phyloP scores from a whole-genome alignment of 148 eudicot genomes.

The Mesembryanthemum crystallinum region DNA sequence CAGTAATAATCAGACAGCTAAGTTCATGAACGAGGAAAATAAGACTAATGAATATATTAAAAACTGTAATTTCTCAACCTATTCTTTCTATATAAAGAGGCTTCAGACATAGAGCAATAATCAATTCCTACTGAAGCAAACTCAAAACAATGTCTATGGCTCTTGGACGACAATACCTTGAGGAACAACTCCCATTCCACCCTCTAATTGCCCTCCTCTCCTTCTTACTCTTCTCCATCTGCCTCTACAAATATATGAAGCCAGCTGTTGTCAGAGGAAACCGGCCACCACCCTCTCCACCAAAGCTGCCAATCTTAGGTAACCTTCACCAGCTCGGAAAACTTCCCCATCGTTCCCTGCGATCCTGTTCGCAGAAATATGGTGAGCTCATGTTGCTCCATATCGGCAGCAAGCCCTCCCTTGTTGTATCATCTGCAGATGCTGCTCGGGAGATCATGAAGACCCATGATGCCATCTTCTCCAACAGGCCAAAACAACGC shows the following conservation, averaged over 20 bases:
- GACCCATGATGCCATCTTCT: conserved; percentile 47
- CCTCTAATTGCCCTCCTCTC: background rate
- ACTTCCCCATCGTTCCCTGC: conserved; percentile 37
- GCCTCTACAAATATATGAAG: too few relatives aligned
- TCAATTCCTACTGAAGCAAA: background rate
- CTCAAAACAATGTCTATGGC: background rate
- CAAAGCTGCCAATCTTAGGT: conserved; percentile 54
- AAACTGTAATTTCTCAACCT: too few relatives aligned
- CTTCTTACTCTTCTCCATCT: background rate
- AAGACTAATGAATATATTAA: too few relatives aligned
- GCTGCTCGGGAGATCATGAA: conserved; percentile 37
- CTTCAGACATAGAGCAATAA: too few relatives aligned
- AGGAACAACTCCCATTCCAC: background rate
- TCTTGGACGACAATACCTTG: background rate
- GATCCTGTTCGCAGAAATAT: conserved; percentile 22
- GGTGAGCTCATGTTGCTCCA: conserved; percentile 51
- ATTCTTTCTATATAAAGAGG: too few relatives aligned
- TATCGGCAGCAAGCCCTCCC: conserved; percentile 38
- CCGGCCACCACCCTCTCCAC: conserved; percentile 57
- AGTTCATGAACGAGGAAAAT: too few relatives aligned
- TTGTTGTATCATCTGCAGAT: conserved; percentile 31
- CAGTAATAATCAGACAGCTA: too few relatives aligned
- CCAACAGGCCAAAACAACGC: conserved; percentile 23
- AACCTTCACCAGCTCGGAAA: conserved; percentile 55
- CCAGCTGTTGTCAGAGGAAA: too few relatives aligned